Conservation (phyloP, 2,329 filamentous ascomycete species). For the Corinectria fuckeliana region DNA sequence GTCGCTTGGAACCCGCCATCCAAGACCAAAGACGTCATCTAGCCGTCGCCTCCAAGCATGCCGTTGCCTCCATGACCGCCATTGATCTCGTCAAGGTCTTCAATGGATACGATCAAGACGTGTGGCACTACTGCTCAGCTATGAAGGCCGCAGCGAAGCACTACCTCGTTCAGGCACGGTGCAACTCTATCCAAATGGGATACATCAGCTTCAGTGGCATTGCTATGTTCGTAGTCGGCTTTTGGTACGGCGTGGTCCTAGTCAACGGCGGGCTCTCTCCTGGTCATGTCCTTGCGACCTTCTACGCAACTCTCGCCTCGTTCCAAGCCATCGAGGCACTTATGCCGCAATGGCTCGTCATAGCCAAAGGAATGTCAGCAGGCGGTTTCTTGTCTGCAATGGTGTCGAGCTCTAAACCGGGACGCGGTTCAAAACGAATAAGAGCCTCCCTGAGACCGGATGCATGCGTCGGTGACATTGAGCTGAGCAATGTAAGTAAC, state of each 20-base stretch:
- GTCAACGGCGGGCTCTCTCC: conserved; percentile 66
- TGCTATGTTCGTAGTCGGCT: conserved; percentile 83
- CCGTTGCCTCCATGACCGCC: conserved; percentile 71
- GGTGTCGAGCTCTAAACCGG: conserved; percentile 37
- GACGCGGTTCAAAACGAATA: not conserved
- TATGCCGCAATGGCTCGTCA: conserved; percentile 76
- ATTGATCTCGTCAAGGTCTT: conserved; percentile 90
- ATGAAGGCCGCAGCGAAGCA: conserved; percentile 64
- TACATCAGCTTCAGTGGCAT: conserved; percentile 77
- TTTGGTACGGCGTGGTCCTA: conserved; percentile 83
- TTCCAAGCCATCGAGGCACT: conserved; percentile 77
- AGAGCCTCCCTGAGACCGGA: conserved; percentile 39
- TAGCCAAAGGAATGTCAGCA: conserved; percentile 82
- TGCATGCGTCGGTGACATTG: conserved; percentile 69
- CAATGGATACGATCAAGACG: conserved; percentile 76
- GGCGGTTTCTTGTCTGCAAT: conserved; percentile 66
- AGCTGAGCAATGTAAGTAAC: conserved; percentile 69
- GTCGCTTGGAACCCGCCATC: conserved; percentile 69
- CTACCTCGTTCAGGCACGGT: conserved; percentile 72
- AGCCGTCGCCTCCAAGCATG: conserved; percentile 72
- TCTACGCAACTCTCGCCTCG: conserved; percentile 80
- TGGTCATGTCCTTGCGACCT: conserved; percentile 79
- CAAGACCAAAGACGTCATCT: conserved; percentile 72
- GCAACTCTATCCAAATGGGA: conserved; percentile 75
- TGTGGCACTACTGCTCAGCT: conserved; percentile 66